These are phyloP conservation scores for Trametes pubescens DNA, from an alignment of 1,284 basidiomycete genomes.

Conservation along the genomic window DNA sequence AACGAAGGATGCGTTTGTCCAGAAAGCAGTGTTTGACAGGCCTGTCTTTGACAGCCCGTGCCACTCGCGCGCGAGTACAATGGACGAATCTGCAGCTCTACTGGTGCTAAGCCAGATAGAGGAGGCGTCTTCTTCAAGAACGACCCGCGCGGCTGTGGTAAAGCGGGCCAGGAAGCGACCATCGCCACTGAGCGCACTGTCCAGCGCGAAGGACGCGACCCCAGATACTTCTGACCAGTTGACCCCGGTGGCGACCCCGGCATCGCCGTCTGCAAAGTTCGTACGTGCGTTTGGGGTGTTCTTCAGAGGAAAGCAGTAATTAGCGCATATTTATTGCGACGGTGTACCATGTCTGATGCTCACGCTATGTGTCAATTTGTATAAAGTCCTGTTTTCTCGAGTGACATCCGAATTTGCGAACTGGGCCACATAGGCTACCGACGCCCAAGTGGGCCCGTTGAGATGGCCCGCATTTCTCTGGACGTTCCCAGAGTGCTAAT, in stretches of 20 bases:
- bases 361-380: neutral
- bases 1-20: neutral
- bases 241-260: conserved; percentile 10
- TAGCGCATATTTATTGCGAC: neutral
- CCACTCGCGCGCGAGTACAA: conserved; percentile 8
- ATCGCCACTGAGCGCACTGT: neutral
- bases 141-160: neutral
- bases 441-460: no score
- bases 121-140: neutral
- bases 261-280: conserved; percentile 7
- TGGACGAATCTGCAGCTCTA: conserved; percentile 6
- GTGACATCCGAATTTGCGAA: no score
- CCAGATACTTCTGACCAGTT: neutral
- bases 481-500: no score
- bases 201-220: neutral
- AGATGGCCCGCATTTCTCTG: no score
- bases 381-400: neutral
- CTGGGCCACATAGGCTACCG: no score
- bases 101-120: neutral
- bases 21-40: neutral
- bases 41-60: conserved; percentile 14
- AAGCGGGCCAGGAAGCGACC: conserved; percentile 2
- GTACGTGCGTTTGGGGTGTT: conserved; percentile 15
- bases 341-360: neutral
- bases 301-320: neutral